Conservation (phyloP, 768 basidiomycete genomes). For the Pisolithus tinctorius region DNA sequence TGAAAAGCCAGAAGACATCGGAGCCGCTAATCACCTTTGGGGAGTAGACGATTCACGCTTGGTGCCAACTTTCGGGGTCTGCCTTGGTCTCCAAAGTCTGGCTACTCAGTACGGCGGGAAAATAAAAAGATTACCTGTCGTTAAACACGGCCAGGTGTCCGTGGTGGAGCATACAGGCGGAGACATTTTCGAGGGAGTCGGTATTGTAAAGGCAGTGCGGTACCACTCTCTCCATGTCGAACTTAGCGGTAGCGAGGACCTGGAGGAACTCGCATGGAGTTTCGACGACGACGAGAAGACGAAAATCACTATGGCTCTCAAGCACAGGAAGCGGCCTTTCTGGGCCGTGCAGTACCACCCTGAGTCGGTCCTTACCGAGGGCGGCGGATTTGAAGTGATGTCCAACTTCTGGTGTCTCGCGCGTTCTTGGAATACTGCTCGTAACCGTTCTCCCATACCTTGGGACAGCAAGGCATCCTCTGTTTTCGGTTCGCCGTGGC, state of each 20-base stretch:
- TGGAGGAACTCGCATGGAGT: conserved; percentile 69
- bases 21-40: conserved; percentile 68
- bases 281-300: conserved; percentile 64
- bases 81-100: conserved; percentile 76
- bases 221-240: conserved; percentile 75
- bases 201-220: conserved; percentile 54
- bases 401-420: conserved; percentile 72
- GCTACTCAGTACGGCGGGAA: conserved; percentile 58
- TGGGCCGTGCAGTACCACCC: conserved; percentile 92
- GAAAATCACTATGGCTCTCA: conserved; percentile 65
- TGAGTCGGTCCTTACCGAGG: conserved; percentile 69
- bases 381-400: conserved; percentile 60
- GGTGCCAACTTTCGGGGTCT: conserved; percentile 77
- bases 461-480: conserved; percentile 35
- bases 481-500: conserved; percentile 54
- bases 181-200: conserved; percentile 57
- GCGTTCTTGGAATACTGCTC: conserved; percentile 19
- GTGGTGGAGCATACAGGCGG: conserved; percentile 48
- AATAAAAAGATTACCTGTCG: conserved; percentile 52
- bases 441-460: conserved; percentile 30
- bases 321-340: conserved; percentile 60
- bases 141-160: conserved; percentile 80
- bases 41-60: conserved; percentile 42
- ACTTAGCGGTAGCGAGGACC: conserved; percentile 36
- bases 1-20: conserved; percentile 51